Percentiles rank a stretch among this genome's conserved stretches.
Evolutionary conservation across 805 yeast genomes (phyloP).

Genomic region (Komagataella populi): DNA sequence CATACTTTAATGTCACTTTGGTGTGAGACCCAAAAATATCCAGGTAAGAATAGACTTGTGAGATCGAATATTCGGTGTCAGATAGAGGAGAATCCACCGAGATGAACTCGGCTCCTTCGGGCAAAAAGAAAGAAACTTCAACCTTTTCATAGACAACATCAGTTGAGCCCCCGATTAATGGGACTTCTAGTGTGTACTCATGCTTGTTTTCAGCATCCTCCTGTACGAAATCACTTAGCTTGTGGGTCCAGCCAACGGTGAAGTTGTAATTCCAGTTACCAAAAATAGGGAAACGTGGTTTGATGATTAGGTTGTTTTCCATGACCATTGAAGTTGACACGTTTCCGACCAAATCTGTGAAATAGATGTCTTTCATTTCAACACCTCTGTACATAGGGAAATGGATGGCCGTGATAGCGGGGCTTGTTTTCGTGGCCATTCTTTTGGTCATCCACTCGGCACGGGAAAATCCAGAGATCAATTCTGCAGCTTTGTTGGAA

Average conservation of each 20-base stretch:
- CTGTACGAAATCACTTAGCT: constrained; percentile 38
- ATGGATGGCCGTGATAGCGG: constrained; percentile 49
- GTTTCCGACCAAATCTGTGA: constrained; percentile 83
- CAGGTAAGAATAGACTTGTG: constrained; percentile 36
- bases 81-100: constrained; percentile 45
- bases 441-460: constrained; percentile 58
- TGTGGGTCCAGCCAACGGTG: constrained; percentile 86
- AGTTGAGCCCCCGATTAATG: constrained; percentile 57
- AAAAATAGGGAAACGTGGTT: constrained; percentile 87
- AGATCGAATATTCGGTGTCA: constrained; percentile 17
- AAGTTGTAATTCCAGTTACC: constrained; percentile 96
- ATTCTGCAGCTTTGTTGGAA: constrained; percentile 59
- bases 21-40: constrained; percentile 73
- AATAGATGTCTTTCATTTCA: constrained; percentile 52
- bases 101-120: constrained; percentile 66
- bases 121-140: constrained; percentile 53
- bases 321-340: constrained; percentile 59
- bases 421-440: constrained; percentile 33
- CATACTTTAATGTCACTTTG: constrained; percentile 45
- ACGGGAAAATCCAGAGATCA: constrained; percentile 66
- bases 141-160: constrained; percentile 57
- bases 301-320: constrained; percentile 36
- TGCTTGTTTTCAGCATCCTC: constrained; percentile 23
- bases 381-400: constrained; percentile 32
- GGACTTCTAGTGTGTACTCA: constrained; percentile 48